Percentiles rank a stretch among this genome's conserved stretches.
phyloP scores from a whole-genome alignment of 108 stramenopile species.

The Stephanodiscus minutulus region DNA sequence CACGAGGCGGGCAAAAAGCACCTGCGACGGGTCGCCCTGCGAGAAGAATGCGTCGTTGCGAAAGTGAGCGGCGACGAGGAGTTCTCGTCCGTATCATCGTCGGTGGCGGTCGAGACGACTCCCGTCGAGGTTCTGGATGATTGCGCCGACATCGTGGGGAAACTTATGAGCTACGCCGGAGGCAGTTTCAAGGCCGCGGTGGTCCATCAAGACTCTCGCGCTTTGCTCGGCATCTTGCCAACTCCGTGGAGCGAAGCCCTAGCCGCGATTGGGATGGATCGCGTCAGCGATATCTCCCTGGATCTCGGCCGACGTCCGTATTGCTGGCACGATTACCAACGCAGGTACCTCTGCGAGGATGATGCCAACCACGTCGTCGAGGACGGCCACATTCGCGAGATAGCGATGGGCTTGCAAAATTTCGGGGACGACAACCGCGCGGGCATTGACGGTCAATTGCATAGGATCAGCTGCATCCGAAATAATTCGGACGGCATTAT shows the following conservation, averaged over 20 bases:
- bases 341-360: constrained; percentile 22
- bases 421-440: constrained; percentile 53
- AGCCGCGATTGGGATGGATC: neutral
- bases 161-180: neutral
- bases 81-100: neutral
- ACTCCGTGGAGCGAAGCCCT: neutral
- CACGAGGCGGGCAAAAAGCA: constrained; percentile 9
- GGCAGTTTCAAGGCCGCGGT: neutral
- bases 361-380: constrained; percentile 2
- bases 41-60: neutral
- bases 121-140: neutral
- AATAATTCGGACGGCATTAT: constrained; percentile 16
- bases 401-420: constrained; percentile 11
- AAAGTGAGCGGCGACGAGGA: neutral
- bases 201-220: neutral
- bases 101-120: neutral
- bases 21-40: neutral
- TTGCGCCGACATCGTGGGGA: neutral
- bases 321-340: constrained; percentile 26
- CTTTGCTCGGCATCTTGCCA: constrained; percentile 4
- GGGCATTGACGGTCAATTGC: constrained; percentile 35
- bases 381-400: constrained; percentile 16
- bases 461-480: constrained; percentile 27
- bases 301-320: constrained; percentile 31
- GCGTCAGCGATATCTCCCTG: constrained; percentile 29